These are phyloP conservation scores for Eucalyptus dawsonii DNA, from an alignment of 345 rosid species.

Conservation along the genomic window DNA sequence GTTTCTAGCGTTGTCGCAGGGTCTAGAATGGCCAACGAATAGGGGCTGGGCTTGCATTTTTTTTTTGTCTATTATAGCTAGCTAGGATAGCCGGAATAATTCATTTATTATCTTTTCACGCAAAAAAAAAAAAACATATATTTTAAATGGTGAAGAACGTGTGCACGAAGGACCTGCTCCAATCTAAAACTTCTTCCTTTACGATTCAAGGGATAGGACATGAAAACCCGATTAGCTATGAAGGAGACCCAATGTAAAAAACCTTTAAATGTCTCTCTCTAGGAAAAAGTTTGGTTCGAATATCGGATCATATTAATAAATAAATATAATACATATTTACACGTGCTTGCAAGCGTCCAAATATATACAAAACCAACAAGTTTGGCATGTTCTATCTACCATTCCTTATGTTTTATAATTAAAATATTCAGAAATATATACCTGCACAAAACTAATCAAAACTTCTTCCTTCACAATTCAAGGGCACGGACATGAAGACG, in stretches of 20 bases:
- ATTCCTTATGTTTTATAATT: neutral
- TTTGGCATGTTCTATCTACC: neutral
- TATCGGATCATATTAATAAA: neutral
- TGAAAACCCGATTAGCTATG: neutral
- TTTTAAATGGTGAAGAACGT: neutral
- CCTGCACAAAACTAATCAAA: neutral
- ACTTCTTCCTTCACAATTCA: too few species aligned
- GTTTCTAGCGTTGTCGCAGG: neutral
- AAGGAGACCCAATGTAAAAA: neutral
- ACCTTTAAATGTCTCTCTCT: neutral
- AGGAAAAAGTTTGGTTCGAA: neutral
- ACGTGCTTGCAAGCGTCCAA: neutral
- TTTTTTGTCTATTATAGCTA: neutral
- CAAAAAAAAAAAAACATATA: neutral
- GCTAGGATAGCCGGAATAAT: neutral
- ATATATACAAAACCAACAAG: neutral
- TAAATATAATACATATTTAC: neutral
- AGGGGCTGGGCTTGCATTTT: neutral
- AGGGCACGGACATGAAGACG: too few species aligned
- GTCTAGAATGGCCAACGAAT: neutral
- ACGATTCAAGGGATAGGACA: neutral
- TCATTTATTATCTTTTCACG: neutral
- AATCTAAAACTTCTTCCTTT: neutral
- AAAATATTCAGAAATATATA: neutral
- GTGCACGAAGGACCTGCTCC: neutral